These are phyloP conservation scores for Verruconis gallopava DNA, from an alignment of 2,329 filamentous ascomycete species.

Conservation along the genomic window DNA sequence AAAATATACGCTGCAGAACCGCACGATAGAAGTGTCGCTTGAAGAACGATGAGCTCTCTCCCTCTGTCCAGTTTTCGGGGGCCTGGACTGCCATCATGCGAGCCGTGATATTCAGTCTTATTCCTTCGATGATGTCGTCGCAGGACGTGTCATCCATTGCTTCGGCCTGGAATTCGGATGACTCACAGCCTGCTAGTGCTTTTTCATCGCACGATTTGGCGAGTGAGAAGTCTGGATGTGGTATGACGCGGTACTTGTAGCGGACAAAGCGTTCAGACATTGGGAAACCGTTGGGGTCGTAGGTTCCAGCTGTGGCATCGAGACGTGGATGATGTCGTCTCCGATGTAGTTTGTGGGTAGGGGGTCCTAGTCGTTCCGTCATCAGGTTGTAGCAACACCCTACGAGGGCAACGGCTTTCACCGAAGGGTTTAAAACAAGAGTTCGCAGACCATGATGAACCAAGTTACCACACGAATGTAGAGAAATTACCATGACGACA, in stretches of 20 bases:
- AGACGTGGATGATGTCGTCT: constrained; percentile 63
- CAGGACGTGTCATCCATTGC: constrained; percentile 1
- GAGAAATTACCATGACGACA: constrained; percentile 89
- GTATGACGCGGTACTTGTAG: constrained; percentile 19
- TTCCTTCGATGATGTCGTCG: constrained; percentile 41
- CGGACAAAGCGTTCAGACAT: constrained; percentile 62
- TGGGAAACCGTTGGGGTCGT: constrained; percentile 84
- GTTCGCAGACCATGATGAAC: constrained; percentile 87
- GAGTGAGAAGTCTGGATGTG: neutral
- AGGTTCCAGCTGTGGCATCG: constrained; percentile 52
- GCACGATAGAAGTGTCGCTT: constrained; percentile 86
- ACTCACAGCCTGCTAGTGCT: neutral
- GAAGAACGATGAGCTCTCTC: constrained; percentile 80
- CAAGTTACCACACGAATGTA: constrained; percentile 96
- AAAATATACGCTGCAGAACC: constrained; percentile 79
- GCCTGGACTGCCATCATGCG: constrained; percentile 98
- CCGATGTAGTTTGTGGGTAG: constrained; percentile 70
- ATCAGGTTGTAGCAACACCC: constrained; percentile 97
- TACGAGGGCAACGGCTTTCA: constrained; percentile 85
- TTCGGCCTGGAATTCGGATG: neutral
- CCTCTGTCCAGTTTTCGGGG: constrained; percentile 75
- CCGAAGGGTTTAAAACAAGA: constrained; percentile 67
- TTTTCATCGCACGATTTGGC: neutral
- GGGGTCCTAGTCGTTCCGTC: constrained; percentile 76
- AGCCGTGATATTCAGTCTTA: constrained; percentile 87